Evolutionary conservation across 108 stramenopile genomes (phyloP).

Genomic region (Skeletonema tropicum): DNA sequence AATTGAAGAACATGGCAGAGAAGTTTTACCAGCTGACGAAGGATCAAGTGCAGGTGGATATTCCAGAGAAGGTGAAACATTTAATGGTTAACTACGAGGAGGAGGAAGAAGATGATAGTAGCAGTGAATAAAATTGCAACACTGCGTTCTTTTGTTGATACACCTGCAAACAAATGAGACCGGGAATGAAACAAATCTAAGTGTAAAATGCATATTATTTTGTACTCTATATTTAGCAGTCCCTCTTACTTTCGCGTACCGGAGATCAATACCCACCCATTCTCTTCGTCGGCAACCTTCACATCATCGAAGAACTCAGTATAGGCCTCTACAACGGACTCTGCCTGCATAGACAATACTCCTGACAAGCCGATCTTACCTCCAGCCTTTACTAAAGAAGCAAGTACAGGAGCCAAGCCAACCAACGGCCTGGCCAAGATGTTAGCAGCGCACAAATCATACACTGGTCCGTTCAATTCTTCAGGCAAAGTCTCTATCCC

Average conservation of each 20-base stretch:
- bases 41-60: conserved; percentile 63
- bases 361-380: conserved; percentile 75
- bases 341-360: conserved; percentile 61
- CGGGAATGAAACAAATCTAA: no score
- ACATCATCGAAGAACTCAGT: conserved; percentile 65
- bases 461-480: conserved; percentile 57
- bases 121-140: neutral
- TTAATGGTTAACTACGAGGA: conserved; percentile 34
- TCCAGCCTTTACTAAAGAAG: conserved; percentile 60
- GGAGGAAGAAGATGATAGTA: neutral
- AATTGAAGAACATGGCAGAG: conserved; percentile 75
- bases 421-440: conserved; percentile 77
- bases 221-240: neutral
- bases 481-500: conserved; percentile 49
- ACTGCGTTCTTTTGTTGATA: neutral
- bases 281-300: conserved; percentile 53
- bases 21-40: conserved; percentile 66
- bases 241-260: conserved; percentile 55
- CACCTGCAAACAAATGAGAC: neutral
- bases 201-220: neutral
- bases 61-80: conserved; percentile 67
- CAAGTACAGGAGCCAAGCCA: conserved; percentile 60
- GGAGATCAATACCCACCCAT: conserved; percentile 74
- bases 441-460: conserved; percentile 78
- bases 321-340: conserved; percentile 66